Conservation (phyloP, 352 stramenopile genomes). For the Phytophthora aleatoria region DNA sequence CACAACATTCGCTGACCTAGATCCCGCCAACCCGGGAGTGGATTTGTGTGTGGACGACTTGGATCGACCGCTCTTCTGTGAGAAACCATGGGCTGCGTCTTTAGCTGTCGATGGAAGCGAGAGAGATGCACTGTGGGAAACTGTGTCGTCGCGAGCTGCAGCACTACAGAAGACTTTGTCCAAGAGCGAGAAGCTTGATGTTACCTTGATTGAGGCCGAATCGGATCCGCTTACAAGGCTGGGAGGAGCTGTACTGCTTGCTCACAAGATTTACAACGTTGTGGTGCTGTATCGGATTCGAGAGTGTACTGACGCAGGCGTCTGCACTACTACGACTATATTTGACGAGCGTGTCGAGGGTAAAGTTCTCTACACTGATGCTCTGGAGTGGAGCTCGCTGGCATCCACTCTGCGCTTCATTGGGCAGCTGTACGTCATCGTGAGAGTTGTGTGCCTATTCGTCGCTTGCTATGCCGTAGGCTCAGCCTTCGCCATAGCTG, state of each 20-base stretch:
- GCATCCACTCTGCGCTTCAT: slow-evolving; percentile 50
- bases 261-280: slow-evolving; percentile 62
- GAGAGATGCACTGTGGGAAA: slow-evolving; percentile 40
- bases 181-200: slow-evolving; percentile 40
- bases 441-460: slow-evolving; percentile 42
- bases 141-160: slow-evolving; percentile 38
- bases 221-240: slow-evolving; percentile 55
- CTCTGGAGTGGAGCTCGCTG: slow-evolving; percentile 56
- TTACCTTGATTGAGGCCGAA: slow-evolving; percentile 56
- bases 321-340: slow-evolving; percentile 37
- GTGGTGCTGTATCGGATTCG: slow-evolving; percentile 50
- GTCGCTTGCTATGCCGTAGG: slow-evolving; percentile 39
- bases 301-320: slow-evolving; percentile 24
- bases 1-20: slow-evolving; percentile 48
- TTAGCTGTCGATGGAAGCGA: slow-evolving; percentile 12
- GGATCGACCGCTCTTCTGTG: slow-evolving; percentile 57
- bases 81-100: slow-evolving; percentile 54
- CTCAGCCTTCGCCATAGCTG: slow-evolving; percentile 3
- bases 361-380: slow-evolving; percentile 55
- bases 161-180: slow-evolving; percentile 34
- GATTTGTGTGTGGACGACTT: slow-evolving; percentile 61
- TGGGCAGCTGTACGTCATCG: slow-evolving; percentile 49
- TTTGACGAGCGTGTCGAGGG: slow-evolving; percentile 57
- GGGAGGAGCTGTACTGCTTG: slow-evolving; percentile 49
- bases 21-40: slow-evolving; percentile 37